Evolutionary conservation across 306 rosid species (phyloP), one percentile per base, ranked within the genome.

Genomic region (Vicia villosa): DNA sequence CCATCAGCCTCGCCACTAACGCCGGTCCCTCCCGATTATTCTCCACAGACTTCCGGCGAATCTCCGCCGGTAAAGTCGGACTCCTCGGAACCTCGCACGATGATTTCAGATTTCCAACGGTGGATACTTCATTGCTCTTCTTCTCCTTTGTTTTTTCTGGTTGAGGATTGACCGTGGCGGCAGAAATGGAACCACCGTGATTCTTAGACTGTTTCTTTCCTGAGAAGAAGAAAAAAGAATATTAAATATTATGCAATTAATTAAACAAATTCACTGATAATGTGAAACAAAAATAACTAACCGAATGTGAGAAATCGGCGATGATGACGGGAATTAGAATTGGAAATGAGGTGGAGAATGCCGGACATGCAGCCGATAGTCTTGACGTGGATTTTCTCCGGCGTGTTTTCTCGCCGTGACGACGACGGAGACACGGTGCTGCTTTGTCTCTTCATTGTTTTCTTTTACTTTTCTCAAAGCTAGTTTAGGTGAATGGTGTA

Each of bases 311-410:
- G 88, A 86, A 77, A 78, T 64, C 89, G 86, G 63, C 85, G 86
- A 41, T 81, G 74, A 66, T 83, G 84, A 38, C 84, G 84, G 5
- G 62, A 55, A 40, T 79, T 81, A 52, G 91, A 80, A 66, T 68
- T 75, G 80, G 88, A 86, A 73, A 92, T 67, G 62, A 92, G 63
- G 52, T 82, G 82, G 82, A 90, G 47, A 73, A 92, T 62, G 87
- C 95, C 96, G 66, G 98, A 86, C 96, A 89, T 86, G 87, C 98
- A 92, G 36, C 98, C 93, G 10, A 86, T 74, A 14, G 87, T 81
- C 56, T 83, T 88, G 13, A 79, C 74, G 46, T 84, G 85, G 26
- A 83, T 64, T 43, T 79, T 84, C 5, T 88, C 92, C 38, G 89
- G 79, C 55, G 83, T 43, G 40, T 70, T 85, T 70, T 88, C 91